These are phyloP conservation scores for Coix lacrymajobi DNA, from an alignment of 176 grass and related monocot genomes.

Conservation along the genomic window DNA sequence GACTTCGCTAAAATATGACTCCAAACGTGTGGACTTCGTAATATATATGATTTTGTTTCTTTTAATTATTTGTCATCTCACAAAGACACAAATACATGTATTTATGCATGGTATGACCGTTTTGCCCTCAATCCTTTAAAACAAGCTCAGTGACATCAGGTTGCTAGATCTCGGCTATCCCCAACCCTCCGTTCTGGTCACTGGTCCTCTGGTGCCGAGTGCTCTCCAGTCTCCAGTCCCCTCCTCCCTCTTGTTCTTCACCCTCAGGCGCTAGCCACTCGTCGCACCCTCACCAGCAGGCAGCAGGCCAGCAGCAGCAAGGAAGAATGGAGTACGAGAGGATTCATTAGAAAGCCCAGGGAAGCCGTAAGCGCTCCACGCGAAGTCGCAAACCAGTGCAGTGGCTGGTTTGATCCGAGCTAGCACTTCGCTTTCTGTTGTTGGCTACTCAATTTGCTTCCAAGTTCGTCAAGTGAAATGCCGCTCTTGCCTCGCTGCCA, in stretches of 20 bases:
- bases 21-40: no score
- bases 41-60: no score
- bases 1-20: no score
- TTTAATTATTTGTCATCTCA: no score
- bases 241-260: not conserved
- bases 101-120: no score
- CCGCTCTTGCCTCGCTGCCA: not conserved
- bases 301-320: not conserved
- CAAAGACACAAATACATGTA: no score
- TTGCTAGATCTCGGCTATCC: slow-evolving; percentile 34
- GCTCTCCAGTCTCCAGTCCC: not conserved
- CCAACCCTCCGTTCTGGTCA: not conserved
- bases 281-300: not conserved
- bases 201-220: not conserved
- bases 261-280: slow-evolving; percentile 10
- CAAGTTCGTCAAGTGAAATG: not conserved
- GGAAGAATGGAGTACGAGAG: slow-evolving; percentile 90
- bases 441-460: not conserved
- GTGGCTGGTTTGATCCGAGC: not conserved
- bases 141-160: slow-evolving; percentile 3
- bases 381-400: not conserved
- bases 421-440: not conserved
- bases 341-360: slow-evolving; percentile 85
- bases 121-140: no score
- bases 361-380: slow-evolving; percentile 52